Conservation (phyloP, 257 asterid species). For the Ligustrum vulgare region DNA sequence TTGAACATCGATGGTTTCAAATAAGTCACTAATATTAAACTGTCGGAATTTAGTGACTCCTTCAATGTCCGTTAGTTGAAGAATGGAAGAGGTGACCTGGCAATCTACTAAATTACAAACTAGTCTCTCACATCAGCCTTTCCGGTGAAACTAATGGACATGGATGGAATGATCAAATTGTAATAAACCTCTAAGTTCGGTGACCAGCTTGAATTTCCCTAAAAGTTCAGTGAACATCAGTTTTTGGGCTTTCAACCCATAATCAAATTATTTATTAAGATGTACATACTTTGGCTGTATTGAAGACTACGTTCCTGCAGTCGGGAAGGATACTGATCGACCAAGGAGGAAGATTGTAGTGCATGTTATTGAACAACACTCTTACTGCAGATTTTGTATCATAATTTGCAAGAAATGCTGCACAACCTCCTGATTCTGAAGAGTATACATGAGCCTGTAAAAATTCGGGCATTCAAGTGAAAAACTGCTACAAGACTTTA, state of each 20-base stretch:
- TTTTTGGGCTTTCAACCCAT: not conserved
- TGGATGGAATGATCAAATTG: not conserved
- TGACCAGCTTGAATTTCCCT: not conserved
- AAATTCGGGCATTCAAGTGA: constrained; percentile 2
- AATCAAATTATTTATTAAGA: not conserved
- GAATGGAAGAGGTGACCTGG: not conserved
- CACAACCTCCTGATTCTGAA: constrained; percentile 75
- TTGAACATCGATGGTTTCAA: not conserved
- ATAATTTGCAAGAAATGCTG: constrained; percentile 84
- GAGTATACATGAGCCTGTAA: constrained; percentile 81
- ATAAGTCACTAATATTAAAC: not conserved
- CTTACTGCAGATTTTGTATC: constrained; percentile 49
- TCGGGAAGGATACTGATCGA: constrained; percentile 95
- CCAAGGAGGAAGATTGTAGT: constrained; percentile 88
- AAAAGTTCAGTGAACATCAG: not conserved
- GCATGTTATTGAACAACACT: constrained; percentile 88
- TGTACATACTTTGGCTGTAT: constrained; percentile 82
- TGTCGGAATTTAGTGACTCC: not conserved
- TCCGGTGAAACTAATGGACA: not conserved
- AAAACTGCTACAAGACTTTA: not conserved
- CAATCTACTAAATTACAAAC: not conserved
- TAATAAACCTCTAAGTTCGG: not conserved
- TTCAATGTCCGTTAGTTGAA: not conserved
- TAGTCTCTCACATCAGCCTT: not conserved
- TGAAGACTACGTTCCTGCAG: constrained; percentile 85